Evolutionary conservation across 768 basidiomycete genomes (phyloP).

Genomic region (Boletus barrowsii): DNA sequence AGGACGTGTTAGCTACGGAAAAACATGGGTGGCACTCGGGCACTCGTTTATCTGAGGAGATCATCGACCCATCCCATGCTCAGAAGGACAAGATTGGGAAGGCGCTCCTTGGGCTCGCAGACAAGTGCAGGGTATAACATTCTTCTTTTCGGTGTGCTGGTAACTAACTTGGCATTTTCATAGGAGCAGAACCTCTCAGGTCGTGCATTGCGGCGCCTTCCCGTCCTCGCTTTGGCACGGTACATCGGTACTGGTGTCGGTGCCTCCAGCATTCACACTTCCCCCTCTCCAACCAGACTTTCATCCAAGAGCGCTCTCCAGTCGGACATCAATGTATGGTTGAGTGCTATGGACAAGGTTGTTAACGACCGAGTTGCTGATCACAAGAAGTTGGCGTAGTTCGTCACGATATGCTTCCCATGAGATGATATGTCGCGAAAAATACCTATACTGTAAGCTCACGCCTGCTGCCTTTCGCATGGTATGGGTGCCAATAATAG

Average conservation of each 20-base stretch:
- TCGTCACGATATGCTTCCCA: not conserved
- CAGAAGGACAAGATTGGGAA: constrained; percentile 53
- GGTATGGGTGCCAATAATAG: not conserved
- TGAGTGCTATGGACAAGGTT: constrained; percentile 81
- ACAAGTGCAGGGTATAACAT: constrained; percentile 70
- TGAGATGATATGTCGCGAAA: not conserved
- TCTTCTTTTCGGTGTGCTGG: not conserved
- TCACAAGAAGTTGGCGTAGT: constrained; percentile 42
- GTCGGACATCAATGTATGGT: constrained; percentile 63
- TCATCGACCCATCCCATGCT: constrained; percentile 36
- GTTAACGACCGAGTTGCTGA: constrained; percentile 58
- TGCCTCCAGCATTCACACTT: constrained; percentile 13
- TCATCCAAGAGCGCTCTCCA: constrained; percentile 7
- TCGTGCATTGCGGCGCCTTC: constrained; percentile 86
- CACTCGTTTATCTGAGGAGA: constrained; percentile 4
- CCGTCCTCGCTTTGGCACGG: constrained; percentile 86
- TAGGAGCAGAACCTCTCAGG: constrained; percentile 86
- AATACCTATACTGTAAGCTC: not conserved
- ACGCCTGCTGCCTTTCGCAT: not conserved
- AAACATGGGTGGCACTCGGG: constrained; percentile 6
- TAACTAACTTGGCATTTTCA: not conserved
- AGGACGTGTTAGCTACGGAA: constrained; percentile 41
- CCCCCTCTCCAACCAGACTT: constrained; percentile 2
- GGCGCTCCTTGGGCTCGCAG: constrained; percentile 64
- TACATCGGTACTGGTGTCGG: constrained; percentile 58